These are phyloP conservation scores for Suillus lakei DNA, from an alignment of 768 basidiomycete genomes.

Conservation along the genomic window DNA sequence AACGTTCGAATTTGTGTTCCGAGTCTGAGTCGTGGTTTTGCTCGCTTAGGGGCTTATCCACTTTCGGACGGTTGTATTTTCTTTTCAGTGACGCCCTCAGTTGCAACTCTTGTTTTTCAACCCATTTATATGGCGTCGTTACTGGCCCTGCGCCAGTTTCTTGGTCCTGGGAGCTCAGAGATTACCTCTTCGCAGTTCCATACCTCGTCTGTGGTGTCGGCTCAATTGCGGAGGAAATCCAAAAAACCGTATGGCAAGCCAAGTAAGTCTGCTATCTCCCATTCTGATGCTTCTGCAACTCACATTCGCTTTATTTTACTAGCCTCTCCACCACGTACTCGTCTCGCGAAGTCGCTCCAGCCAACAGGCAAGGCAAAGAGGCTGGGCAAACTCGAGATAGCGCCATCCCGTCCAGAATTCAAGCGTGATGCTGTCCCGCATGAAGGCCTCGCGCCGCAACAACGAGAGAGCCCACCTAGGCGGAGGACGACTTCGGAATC, in stretches of 20 bases:
- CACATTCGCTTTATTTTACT: neutral
- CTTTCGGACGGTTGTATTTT: neutral
- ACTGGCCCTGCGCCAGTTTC: neutral
- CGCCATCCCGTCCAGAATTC: slow-evolving; percentile 22
- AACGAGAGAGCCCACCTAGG: neutral
- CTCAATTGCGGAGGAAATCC: slow-evolving; percentile 2
- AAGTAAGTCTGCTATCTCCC: neutral
- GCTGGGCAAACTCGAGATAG: slow-evolving; percentile 31
- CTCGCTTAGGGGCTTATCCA: neutral
- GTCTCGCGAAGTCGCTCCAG: slow-evolving; percentile 34
- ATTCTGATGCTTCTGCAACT: neutral
- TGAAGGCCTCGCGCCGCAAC: slow-evolving; percentile 15
- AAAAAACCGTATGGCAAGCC: neutral
- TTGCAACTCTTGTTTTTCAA: neutral
- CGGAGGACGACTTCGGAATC: neutral
- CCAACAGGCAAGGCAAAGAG: slow-evolving; percentile 30
- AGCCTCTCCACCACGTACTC: slow-evolving; percentile 8
- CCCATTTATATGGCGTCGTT: neutral
- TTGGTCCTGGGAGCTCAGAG: slow-evolving; percentile 2
- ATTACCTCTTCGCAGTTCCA: neutral
- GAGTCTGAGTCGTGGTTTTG: neutral
- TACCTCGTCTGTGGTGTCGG: neutral
- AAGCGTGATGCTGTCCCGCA: slow-evolving; percentile 25
- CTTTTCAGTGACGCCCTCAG: neutral
- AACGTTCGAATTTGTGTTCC: neutral